These are phyloP conservation scores for Ceratobasidium theobromae DNA, from an alignment of 1,284 basidiomycete species.

Conservation along the genomic window DNA sequence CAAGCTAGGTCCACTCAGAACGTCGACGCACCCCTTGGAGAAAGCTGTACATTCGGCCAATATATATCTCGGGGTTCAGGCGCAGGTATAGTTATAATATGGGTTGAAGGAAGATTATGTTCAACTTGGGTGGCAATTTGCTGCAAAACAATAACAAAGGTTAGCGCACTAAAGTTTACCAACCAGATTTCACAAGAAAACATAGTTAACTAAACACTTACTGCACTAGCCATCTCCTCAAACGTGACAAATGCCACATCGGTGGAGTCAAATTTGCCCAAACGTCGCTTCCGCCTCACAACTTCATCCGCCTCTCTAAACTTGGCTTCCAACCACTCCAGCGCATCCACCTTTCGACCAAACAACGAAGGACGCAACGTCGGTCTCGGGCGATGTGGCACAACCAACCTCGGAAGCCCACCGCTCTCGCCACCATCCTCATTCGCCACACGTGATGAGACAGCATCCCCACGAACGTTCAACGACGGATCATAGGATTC, in stretches of 20 bases:
- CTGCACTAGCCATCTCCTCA: slow-evolving; percentile 88
- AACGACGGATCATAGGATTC: slow-evolving; percentile 71
- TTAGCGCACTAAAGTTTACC: background rate
- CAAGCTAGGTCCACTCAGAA: background rate
- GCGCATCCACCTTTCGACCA: slow-evolving; percentile 72
- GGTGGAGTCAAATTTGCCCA: slow-evolving; percentile 74
- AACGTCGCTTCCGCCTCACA: slow-evolving; percentile 65
- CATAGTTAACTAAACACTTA: slow-evolving; percentile 46
- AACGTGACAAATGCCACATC: slow-evolving; percentile 96
- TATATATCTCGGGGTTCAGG: slow-evolving; percentile 96
- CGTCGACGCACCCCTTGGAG: slow-evolving; percentile 47
- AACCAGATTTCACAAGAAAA: no score
- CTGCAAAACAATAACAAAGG: slow-evolving; percentile 46
- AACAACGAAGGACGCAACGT: slow-evolving; percentile 68
- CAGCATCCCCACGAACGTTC: slow-evolving; percentile 45
- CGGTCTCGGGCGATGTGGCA: slow-evolving; percentile 71
- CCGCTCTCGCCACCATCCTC: slow-evolving; percentile 44
- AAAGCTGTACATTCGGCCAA: slow-evolving; percentile 84
- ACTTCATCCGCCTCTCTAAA: slow-evolving; percentile 79
- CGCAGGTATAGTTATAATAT: slow-evolving; percentile 69
- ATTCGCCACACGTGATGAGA: slow-evolving; percentile 55
- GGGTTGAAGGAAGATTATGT: slow-evolving; percentile 66
- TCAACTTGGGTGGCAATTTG: slow-evolving; percentile 91
- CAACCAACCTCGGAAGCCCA: slow-evolving; percentile 53
- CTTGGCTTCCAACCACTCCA: slow-evolving; percentile 77